Base-by-base conservation (phyloP, 2,329 filamentous ascomycete genomes). In the Chaetomium globosum region DNA sequence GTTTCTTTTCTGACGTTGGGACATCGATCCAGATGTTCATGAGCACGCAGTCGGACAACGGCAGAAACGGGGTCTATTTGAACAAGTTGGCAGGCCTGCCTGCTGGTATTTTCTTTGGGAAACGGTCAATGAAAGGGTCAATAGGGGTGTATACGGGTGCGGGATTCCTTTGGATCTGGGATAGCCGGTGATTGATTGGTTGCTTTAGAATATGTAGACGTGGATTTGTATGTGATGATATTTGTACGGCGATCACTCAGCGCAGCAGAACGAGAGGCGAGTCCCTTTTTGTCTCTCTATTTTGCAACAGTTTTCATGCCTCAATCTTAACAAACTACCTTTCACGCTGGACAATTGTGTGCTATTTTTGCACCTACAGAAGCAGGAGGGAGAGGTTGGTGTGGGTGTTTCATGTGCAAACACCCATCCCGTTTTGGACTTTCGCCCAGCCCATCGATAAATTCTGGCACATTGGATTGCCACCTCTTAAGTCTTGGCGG, bases 1-100 rank as follows among this genome's bases (percentile, higher is more conserved):
- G 60, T 59, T 61, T 67, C 65, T 70, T 58, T 43, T 68, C 54
- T 64, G 68, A 71, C 64, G 70, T 70, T 70, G 69, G 70, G 70
- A 70, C 56, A 71, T 65, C 72, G 72, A 66, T 71, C 12, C 72
- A 65, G 69, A 73, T 64, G 30, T 21, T 16, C 53, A 39, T 52
- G 55, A 57, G 57, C 67, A 69, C 61, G 63, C 68, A 64, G 67
- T 67, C 68, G 16, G 39, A 6, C 69, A 59, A 69, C 70, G 65
- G 63, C 68, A 59, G 64, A 58, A 60, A 59, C 49, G 68, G 68
- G 48, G 64, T 48, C 56, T 43, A 54, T 31, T 51, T 30, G 61
- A 59, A 69, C 65, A 69, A 69, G 26, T 51, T 48, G 63, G 63
- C 52, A 62, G 62, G 26, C 56, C 59, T 63, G 63, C 39, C 55